Evolutionary conservation across 129 eudicot genomes (phyloP).

Genomic region (Deinandra increscens): DNA sequence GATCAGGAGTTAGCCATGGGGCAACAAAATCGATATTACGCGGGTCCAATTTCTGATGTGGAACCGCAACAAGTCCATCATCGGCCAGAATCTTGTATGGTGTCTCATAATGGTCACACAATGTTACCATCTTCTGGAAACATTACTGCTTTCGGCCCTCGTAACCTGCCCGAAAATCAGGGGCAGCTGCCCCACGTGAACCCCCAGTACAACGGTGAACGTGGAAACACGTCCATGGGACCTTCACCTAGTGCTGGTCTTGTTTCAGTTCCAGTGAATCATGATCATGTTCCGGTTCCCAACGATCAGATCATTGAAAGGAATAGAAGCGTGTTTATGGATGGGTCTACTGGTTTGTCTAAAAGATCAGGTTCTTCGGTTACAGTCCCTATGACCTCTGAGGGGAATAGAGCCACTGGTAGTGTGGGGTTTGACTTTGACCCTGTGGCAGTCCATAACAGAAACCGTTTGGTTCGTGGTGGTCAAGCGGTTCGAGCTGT

Average conservation of each 20-base stretch:
- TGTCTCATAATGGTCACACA: conserved; percentile 33
- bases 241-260: conserved; percentile 52
- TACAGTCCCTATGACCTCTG: conserved; percentile 42
- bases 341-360: conserved; percentile 38
- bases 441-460: conserved; percentile 33
- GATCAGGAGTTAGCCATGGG: conserved; percentile 56
- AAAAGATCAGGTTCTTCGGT: conserved; percentile 69
- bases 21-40: conserved; percentile 50
- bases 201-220: conserved; percentile 48
- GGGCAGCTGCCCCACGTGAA: conserved; percentile 54
- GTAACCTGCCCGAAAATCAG: conserved; percentile 50
- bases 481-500: conserved; percentile 48
- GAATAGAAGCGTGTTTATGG: conserved; percentile 36
- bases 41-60: conserved; percentile 43
- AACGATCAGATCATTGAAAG: conserved; percentile 43
- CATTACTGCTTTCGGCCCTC: conserved; percentile 41
- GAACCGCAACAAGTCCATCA: conserved; percentile 29
- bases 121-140: conserved; percentile 45
- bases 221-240: conserved; percentile 44
- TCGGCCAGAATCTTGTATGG: conserved; percentile 43
- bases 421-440: conserved; percentile 36
- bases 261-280: conserved; percentile 48
- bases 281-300: conserved; percentile 48
- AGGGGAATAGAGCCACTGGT: conserved; percentile 26
- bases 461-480: conserved; percentile 49